A percentile compares a stretch with the other conserved stretches of the same genome.
Conservation (phyloP, 2,329 filamentous ascomycete species). For the Chalaropsis thielavioides region DNA sequence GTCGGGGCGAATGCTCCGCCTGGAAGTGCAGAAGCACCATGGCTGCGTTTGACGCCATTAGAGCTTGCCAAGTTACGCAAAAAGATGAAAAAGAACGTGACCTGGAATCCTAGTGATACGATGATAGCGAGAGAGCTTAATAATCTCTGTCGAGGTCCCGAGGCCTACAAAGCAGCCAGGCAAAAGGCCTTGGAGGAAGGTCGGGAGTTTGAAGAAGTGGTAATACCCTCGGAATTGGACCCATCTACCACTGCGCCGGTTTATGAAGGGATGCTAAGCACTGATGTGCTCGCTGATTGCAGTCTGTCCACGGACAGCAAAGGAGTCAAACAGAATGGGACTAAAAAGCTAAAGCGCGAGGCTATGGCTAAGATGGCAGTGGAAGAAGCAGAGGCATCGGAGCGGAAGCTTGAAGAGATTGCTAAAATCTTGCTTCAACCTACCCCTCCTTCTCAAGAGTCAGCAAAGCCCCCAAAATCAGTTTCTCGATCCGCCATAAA, state of each 20-base stretch:
- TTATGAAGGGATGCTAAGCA: constrained; percentile 44
- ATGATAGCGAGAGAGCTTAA: constrained; percentile 74
- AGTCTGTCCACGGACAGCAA: constrained; percentile 48
- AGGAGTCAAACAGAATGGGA: constrained; percentile 65
- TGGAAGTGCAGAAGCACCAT: constrained; percentile 46
- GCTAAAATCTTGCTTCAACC: constrained; percentile 26
- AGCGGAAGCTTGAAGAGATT: constrained; percentile 36
- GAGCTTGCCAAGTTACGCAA: constrained; percentile 59
- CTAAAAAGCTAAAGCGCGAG: constrained; percentile 59
- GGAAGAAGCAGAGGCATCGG: constrained; percentile 46
- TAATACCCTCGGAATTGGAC: constrained; percentile 24
- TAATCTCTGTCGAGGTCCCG: constrained; percentile 50
- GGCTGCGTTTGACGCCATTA: constrained; percentile 50
- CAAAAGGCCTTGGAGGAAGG: constrained; percentile 52
- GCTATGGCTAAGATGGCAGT: constrained; percentile 46
- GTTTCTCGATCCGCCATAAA: background rate
- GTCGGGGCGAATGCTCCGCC: constrained; percentile 21
- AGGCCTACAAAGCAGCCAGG: constrained; percentile 47
- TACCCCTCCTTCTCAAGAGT: background rate
- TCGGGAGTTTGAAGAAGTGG: constrained; percentile 34
- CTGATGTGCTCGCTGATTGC: constrained; percentile 45
- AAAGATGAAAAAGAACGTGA: constrained; percentile 82
- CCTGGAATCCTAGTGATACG: constrained; percentile 70
- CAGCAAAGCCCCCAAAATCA: background rate
- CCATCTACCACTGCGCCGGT: constrained; percentile 25